These are phyloP conservation scores for Tylopilus cervinicoccineus DNA, from an alignment of 768 basidiomycete genomes.

Conservation along the genomic window DNA sequence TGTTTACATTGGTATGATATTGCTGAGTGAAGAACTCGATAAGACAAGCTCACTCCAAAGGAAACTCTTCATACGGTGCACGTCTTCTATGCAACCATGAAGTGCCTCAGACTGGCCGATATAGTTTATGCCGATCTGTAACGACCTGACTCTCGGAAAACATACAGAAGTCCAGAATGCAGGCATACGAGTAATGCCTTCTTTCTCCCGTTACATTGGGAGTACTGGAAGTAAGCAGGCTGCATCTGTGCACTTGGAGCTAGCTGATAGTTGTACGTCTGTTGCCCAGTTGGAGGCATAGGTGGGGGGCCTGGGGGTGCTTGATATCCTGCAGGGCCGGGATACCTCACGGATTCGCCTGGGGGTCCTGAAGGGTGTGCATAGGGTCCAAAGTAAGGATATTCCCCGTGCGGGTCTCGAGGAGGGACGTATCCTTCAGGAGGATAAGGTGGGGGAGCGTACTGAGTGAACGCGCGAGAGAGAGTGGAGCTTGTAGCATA, in stretches of 20 bases:
- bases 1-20: background rate
- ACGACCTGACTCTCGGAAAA: background rate
- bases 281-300: slow-evolving; percentile 52
- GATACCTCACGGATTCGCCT: background rate
- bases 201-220: slow-evolving; percentile 82
- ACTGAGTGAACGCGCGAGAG: slow-evolving; percentile 4
- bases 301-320: slow-evolving; percentile 37
- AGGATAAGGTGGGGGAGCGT: slow-evolving; percentile 1
- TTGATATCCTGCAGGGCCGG: slow-evolving; percentile 7
- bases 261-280: slow-evolving; percentile 63
- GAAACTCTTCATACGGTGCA: slow-evolving; percentile 75
- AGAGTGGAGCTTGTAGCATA: slow-evolving; percentile 10
- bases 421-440: slow-evolving; percentile 23
- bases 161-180: background rate
- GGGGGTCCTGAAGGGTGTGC: slow-evolving; percentile 17
- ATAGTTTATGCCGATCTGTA: slow-evolving; percentile 89
- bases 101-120: slow-evolving; percentile 62
- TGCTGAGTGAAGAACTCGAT: background rate
- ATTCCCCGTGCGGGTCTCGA: slow-evolving; percentile 3
- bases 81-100: slow-evolving; percentile 91
- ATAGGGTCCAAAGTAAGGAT: slow-evolving; percentile 12
- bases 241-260: slow-evolving; percentile 40
- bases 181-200: slow-evolving; percentile 81
- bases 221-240: slow-evolving; percentile 79
- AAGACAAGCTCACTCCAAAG: slow-evolving; percentile 50